Evolutionary conservation across 441 rosid genomes (phyloP).

Genomic region (Brassica balearica): DNA sequence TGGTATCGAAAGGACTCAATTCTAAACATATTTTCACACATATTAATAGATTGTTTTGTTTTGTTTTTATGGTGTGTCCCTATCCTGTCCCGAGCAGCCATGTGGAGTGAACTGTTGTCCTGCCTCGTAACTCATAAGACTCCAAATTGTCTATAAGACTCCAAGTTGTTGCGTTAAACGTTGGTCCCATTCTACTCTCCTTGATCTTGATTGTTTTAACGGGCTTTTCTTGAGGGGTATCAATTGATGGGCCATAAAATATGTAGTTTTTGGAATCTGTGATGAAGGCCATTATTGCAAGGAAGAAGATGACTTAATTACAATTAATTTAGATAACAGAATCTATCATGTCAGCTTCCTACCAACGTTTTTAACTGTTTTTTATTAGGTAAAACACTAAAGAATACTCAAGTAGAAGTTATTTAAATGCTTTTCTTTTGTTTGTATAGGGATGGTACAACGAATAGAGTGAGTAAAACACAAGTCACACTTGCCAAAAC

Average conservation of each 20-base stretch:
- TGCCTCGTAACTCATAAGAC: not conserved
- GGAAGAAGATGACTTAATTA: too few relatives aligned
- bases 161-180: not conserved
- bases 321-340: not conserved
- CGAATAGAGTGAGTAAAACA: not conserved
- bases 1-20: not conserved
- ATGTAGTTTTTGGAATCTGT: too few relatives aligned
- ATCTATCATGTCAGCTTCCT: not conserved
- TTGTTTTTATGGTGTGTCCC: not conserved
- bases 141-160: not conserved
- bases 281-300: too few relatives aligned
- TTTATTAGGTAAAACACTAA: not conserved
- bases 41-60: not conserved
- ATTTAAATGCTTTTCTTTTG: not conserved
- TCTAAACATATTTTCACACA: not conserved
- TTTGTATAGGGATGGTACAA: constrained; percentile 1
- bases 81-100: not conserved
- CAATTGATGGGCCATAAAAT: not conserved
- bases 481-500: not conserved
- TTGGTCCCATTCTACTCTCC: not conserved
- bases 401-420: not conserved
- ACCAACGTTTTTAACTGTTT: not conserved
- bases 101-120: not conserved
- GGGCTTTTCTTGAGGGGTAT: constrained; percentile 1
- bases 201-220: not conserved